A percentile compares a stretch with the other conserved stretches of the same genome.
Conservation (phyloP, 208 protist species). For the Acanthamoeba healyi region DNA sequence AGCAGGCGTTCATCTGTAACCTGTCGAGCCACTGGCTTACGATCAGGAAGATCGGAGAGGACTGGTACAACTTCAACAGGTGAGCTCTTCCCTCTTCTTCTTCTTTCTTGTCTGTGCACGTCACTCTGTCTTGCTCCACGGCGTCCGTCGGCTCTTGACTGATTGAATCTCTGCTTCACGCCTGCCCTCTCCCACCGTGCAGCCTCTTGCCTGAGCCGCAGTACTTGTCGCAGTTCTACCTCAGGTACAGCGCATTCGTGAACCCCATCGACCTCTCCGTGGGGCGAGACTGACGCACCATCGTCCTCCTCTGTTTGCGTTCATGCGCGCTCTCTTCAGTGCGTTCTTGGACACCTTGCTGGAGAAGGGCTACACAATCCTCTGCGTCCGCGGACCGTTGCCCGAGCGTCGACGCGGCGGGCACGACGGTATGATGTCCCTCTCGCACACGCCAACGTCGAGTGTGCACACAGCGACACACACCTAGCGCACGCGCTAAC, state of each 20-base stretch:
- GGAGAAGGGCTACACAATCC: conserved; percentile 63
- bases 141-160: too few species aligned
- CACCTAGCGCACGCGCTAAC: too few species aligned
- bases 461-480: too few species aligned
- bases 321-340: background rate
- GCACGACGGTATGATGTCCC: background rate
- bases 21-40: conserved; percentile 74
- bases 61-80: conserved; percentile 79
- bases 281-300: background rate
- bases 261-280: background rate
- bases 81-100: background rate
- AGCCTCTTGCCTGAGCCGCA: conserved; percentile 60
- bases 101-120: background rate
- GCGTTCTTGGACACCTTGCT: conserved; percentile 74
- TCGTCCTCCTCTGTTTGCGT: background rate
- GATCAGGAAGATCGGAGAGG: conserved; percentile 52
- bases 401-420: background rate
- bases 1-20: conserved; percentile 75
- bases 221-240: conserved; percentile 72
- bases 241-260: background rate
- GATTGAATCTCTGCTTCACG: background rate
- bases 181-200: background rate
- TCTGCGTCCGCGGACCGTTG: conserved; percentile 29
- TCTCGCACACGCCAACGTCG: background rate
- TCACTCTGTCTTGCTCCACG: background rate